Evolutionary conservation across 2,329 filamentous ascomycete genomes (phyloP).

Genomic region (Fusarium illudens): DNA sequence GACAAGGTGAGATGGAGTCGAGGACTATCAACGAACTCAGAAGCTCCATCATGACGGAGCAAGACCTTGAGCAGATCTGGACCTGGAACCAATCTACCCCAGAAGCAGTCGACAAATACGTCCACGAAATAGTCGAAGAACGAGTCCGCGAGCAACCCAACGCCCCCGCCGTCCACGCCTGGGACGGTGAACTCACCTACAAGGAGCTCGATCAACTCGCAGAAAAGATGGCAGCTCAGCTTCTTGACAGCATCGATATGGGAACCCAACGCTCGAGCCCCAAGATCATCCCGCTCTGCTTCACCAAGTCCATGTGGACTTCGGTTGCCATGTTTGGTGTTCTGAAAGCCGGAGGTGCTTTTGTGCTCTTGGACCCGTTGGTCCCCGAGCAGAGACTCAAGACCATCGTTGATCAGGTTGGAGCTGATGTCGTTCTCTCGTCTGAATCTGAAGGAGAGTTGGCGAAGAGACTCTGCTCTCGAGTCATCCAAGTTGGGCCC

Average conservation of each 20-base stretch:
- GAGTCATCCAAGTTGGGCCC: background rate
- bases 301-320: conserved; percentile 40
- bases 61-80: background rate
- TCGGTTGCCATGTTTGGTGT: conserved; percentile 37
- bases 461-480: background rate
- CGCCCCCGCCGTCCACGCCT: background rate
- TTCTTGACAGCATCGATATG: background rate
- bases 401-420: conserved; percentile 5
- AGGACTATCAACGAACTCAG: background rate
- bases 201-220: background rate
- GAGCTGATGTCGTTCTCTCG: background rate
- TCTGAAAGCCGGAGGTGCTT: conserved; percentile 40
- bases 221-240: background rate
- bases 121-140: background rate
- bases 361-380: conserved; percentile 26
- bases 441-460: background rate
- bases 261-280: background rate
- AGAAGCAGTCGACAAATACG: background rate
- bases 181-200: conserved; percentile 16
- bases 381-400: conserved; percentile 20
- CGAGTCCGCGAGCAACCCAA: background rate
- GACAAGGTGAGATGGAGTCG: background rate
- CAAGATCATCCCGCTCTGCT: conserved; percentile 21
- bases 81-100: background rate
- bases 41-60: background rate